phyloP scores from a whole-genome alignment of 352 stramenopile genomes.

The Phytopythium kandeliae region DNA sequence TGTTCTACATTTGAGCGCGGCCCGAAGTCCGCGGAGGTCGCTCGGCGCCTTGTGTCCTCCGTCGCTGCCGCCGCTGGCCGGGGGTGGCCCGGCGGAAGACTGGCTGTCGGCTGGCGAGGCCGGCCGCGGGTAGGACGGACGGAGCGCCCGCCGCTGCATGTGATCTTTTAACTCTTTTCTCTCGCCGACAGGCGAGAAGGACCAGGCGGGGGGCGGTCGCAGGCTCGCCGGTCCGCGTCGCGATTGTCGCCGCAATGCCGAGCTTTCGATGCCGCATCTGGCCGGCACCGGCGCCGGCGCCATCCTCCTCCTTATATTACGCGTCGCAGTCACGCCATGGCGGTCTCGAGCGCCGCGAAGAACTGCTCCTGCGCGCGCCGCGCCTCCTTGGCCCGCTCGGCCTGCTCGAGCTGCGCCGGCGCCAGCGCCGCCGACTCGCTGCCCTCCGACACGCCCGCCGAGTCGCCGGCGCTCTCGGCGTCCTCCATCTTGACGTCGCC shows the following conservation, averaged over 20 bases:
- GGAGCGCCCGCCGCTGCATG: not conserved
- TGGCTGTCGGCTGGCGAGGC: too few species aligned
- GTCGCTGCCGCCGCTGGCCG: too few species aligned
- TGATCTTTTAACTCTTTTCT: not conserved
- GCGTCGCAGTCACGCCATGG: slow-evolving; percentile 20
- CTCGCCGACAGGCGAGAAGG: not conserved
- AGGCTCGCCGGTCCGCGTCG: not conserved
- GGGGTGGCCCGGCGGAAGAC: too few species aligned
- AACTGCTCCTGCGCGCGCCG: slow-evolving; percentile 62
- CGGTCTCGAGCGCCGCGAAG: slow-evolving; percentile 48
- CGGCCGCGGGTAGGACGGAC: not conserved
- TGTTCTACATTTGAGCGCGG: slow-evolving; percentile 54
- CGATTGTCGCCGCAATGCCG: not conserved
- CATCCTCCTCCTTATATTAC: not conserved
- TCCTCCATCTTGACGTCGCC: slow-evolving; percentile 54
- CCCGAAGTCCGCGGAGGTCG: too few species aligned
- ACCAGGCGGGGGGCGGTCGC: not conserved
- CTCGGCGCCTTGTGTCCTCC: too few species aligned
- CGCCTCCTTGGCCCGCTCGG: slow-evolving; percentile 34
- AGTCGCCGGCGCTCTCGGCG: slow-evolving; percentile 11
- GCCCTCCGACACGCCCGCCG: slow-evolving; percentile 6
- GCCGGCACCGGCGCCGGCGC: too few species aligned
- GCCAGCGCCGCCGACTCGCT: slow-evolving; percentile 10
- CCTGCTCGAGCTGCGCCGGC: slow-evolving; percentile 31
- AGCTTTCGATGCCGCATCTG: not conserved